A percentile compares a stretch with the other conserved stretches of the same genome.
phyloP scores from a whole-genome alignment of 73 alveolate genomes.

The Blepharisma stoltei region DNA sequence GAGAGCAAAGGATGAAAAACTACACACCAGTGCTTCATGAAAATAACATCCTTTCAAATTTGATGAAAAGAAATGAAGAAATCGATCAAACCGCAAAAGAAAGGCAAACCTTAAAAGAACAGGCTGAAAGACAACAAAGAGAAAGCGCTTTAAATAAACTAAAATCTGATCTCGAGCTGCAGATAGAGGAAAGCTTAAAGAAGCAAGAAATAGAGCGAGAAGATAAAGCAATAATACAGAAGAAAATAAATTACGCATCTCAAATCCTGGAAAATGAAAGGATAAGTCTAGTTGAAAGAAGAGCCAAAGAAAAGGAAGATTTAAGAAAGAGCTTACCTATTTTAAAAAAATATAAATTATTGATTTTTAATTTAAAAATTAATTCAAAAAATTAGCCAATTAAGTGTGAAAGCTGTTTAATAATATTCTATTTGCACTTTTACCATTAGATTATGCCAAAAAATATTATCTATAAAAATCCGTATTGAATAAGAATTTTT shows the following conservation, averaged over 20 bases:
- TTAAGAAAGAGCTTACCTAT: background rate
- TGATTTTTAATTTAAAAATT: too few species aligned
- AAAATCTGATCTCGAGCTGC: conserved; percentile 13
- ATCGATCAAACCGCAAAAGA: background rate
- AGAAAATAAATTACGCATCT: background rate
- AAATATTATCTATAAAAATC: too few species aligned
- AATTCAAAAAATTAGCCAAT: too few species aligned
- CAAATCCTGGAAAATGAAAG: too few species aligned
- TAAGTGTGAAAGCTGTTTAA: too few species aligned
- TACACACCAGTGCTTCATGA: background rate
- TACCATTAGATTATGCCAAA: too few species aligned
- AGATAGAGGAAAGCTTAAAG: conserved; percentile 21
- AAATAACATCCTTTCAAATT: background rate
- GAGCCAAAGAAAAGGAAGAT: background rate
- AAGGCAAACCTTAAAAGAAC: background rate
- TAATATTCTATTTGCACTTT: too few species aligned
- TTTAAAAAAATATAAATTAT: too few species aligned
- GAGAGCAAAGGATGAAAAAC: background rate
- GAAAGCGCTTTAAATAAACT: background rate
- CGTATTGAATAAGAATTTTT: too few species aligned
- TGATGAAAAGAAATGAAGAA: conserved; percentile 17
- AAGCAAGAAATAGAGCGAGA: conserved; percentile 23
- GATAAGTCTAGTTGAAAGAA: background rate
- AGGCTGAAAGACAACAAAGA: background rate
- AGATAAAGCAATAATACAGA: background rate